Conservation (phyloP, 306 rosid genomes). For the Prunus kanzakura region DNA sequence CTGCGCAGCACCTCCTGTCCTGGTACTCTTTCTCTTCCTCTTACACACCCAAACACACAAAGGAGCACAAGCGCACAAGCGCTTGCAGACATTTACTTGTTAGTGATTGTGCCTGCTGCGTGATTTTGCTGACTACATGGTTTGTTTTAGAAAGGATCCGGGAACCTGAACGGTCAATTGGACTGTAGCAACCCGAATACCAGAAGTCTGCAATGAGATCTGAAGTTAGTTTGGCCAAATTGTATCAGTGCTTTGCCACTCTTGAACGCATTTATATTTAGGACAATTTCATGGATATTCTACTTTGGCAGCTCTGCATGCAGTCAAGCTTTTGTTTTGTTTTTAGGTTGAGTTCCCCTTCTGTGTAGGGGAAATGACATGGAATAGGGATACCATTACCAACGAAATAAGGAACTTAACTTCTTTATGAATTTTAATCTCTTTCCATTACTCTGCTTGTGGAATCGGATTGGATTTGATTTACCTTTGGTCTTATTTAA, state of each 20-base stretch:
- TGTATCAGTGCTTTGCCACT: background rate
- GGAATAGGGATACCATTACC: background rate
- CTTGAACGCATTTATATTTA: background rate
- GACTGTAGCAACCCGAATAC: background rate
- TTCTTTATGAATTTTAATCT: background rate
- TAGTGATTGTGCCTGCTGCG: background rate
- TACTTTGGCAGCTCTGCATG: background rate
- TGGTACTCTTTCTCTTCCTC: constrained; percentile 38
- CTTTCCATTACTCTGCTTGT: background rate
- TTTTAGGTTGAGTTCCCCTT: background rate
- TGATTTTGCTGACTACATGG: constrained; percentile 2
- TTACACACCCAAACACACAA: background rate
- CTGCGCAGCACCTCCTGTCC: constrained; percentile 57
- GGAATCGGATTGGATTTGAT: background rate
- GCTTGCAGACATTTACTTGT: background rate
- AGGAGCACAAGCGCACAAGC: background rate
- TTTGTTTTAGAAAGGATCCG: constrained; percentile 3
- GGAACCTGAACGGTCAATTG: background rate
- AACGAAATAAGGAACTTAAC: background rate
- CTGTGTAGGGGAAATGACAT: background rate
- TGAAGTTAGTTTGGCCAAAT: background rate
- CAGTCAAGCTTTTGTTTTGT: background rate
- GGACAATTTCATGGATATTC: background rate
- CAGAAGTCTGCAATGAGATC: background rate
- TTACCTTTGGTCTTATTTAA: background rate